phyloP scores from a whole-genome alignment of 139 green algal species.

The Volvox reticuliferus region DNA sequence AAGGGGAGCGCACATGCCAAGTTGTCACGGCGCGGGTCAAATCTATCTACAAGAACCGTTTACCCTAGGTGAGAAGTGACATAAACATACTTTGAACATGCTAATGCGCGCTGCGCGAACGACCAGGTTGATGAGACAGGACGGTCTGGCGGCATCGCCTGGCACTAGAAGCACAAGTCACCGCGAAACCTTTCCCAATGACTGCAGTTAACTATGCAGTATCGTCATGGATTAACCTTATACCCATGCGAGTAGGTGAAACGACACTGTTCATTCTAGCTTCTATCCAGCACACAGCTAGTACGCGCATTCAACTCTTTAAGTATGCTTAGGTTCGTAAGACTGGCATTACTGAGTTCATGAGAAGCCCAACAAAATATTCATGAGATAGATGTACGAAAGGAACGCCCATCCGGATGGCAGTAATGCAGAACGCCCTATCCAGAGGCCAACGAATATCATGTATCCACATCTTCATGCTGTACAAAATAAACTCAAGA shows the following conservation, averaged over 20 bases:
- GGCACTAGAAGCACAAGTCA: neutral
- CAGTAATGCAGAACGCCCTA: no score
- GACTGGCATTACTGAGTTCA: no score
- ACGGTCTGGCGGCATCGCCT: neutral
- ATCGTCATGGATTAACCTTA: neutral
- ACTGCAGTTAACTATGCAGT: neutral
- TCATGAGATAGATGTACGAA: no score
- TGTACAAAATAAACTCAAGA: no score
- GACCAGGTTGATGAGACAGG: neutral
- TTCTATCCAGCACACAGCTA: no score
- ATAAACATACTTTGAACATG: constrained; percentile 8
- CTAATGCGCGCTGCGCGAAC: constrained; percentile 1
- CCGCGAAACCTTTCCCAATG: neutral
- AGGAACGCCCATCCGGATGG: no score
- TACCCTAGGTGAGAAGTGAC: neutral
- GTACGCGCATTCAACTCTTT: no score
- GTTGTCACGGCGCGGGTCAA: neutral
- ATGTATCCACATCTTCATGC: no score
- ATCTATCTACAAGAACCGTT: neutral
- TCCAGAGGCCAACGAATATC: no score
- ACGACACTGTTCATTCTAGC: neutral
- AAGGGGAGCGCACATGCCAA: neutral
- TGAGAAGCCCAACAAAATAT: no score
- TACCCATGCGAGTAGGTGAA: neutral
- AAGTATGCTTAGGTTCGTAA: no score